These are phyloP conservation scores for Mortierella sp. DNA, from an alignment of 371 early-diverging fungal genomes.

Conservation along the genomic window DNA sequence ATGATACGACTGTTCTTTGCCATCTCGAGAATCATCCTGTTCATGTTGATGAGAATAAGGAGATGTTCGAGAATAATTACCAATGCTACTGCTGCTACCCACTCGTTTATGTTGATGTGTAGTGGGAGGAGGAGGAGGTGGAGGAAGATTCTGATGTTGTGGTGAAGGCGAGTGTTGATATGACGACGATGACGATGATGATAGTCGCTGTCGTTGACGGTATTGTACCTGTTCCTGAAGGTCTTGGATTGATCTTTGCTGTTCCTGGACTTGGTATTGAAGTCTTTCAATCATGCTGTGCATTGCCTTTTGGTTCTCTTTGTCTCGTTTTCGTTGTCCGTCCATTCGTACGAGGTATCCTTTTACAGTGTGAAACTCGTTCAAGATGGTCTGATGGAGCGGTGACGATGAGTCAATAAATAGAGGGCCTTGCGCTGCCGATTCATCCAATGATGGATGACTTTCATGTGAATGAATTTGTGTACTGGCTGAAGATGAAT, in stretches of 20 bases:
- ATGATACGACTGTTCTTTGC: neutral
- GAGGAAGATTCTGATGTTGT: neutral
- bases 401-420: neutral
- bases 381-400: conserved; percentile 25
- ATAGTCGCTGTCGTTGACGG: conserved; percentile 3
- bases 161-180: neutral
- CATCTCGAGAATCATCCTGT: neutral
- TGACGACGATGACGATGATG: too few relatives aligned
- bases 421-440: neutral
- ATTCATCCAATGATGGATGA: neutral
- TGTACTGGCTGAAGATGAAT: neutral
- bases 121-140: too few relatives aligned
- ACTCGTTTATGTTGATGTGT: neutral
- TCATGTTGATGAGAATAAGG: neutral
- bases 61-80: neutral
- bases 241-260: conserved; percentile 30
- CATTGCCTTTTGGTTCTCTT: conserved; percentile 31
- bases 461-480: neutral
- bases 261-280: conserved; percentile 34
- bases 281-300: conserved; percentile 27
- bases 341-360: conserved; percentile 32
- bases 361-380: conserved; percentile 31
- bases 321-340: conserved; percentile 39
- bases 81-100: too few relatives aligned
- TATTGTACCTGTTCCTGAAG: conserved; percentile 24